These are phyloP conservation scores for Monosporascus sp. DNA, from an alignment of 2,329 filamentous ascomycete genomes.

Conservation along the genomic window DNA sequence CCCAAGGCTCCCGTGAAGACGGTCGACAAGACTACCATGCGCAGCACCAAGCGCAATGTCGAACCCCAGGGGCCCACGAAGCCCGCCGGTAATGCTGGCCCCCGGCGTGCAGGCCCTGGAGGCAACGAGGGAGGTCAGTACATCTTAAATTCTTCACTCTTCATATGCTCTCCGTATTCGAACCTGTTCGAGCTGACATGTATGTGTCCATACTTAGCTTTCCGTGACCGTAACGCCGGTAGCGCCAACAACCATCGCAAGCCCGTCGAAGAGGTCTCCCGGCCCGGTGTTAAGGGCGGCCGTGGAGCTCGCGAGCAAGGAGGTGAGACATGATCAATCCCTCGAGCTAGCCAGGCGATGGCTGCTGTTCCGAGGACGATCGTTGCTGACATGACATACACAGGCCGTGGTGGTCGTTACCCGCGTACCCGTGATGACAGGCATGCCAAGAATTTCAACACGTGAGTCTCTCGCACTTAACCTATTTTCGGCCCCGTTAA, in stretches of 20 bases:
- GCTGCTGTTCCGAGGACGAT: conserved; percentile 8
- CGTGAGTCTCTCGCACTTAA: conserved; percentile 33
- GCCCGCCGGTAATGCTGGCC: conserved; percentile 33
- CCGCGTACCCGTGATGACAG: conserved; percentile 52
- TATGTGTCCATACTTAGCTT: conserved; percentile 49
- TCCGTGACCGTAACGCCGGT: conserved; percentile 83
- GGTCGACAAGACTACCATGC: conserved; percentile 74
- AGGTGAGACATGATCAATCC: conserved; percentile 34
- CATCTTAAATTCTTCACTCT: conserved; percentile 6
- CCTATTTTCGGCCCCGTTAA: neutral
- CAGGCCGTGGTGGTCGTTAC: conserved; percentile 49
- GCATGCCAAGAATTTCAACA: conserved; percentile 42
- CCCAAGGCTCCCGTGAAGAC: conserved; percentile 78
- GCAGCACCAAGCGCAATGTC: conserved; percentile 79
- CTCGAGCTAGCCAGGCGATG: neutral
- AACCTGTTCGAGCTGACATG: conserved; percentile 11
- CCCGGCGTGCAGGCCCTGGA: conserved; percentile 53
- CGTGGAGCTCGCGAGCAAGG: conserved; percentile 58
- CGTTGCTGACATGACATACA: neutral
- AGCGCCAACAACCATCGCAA: conserved; percentile 76
- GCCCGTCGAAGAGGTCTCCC: conserved; percentile 63
- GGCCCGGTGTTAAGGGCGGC: conserved; percentile 53
- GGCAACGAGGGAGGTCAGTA: conserved; percentile 85
- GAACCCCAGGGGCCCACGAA: conserved; percentile 63
- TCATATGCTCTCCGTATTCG: conserved; percentile 1